Percentiles rank a stretch among this genome's conserved stretches.
Conservation (phyloP, 2,329 filamentous ascomycete genomes). For the Xylaria digitata region DNA sequence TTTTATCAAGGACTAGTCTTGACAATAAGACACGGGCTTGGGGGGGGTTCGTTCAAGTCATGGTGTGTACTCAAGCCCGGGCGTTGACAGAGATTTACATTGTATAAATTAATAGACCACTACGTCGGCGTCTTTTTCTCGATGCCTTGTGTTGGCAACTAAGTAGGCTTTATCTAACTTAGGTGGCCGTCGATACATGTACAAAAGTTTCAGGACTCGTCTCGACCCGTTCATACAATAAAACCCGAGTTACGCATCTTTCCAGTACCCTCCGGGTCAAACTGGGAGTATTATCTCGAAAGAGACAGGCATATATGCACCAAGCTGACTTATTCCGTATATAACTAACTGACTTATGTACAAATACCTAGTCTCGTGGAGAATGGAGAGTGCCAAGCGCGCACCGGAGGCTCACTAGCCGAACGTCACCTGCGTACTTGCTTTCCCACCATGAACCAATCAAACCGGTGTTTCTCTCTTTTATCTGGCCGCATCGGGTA, state of each 20-base stretch:
- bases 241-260: not conserved
- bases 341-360: not conserved
- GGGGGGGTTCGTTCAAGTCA: slow-evolving; percentile 9
- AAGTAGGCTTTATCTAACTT: not conserved
- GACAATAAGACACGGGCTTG: slow-evolving; percentile 7
- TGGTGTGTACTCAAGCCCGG: slow-evolving; percentile 20
- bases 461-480: slow-evolving; percentile 7
- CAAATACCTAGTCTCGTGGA: not conserved
- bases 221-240: slow-evolving; percentile 11
- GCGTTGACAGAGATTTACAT: slow-evolving; percentile 25
- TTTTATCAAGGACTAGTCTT: slow-evolving; percentile 33
- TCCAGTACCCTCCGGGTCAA: too few relatives aligned
- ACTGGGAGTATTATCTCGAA: not conserved
- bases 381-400: slow-evolving; percentile 4
- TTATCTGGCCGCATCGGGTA: slow-evolving; percentile 30
- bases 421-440: not conserved
- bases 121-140: slow-evolving; percentile 28
- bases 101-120: slow-evolving; percentile 40
- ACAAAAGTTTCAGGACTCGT: slow-evolving; percentile 14
- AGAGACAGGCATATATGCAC: not conserved
- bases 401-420: slow-evolving; percentile 16
- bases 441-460: slow-evolving; percentile 22
- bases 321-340: not conserved
- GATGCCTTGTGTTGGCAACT: slow-evolving; percentile 23
- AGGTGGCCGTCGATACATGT: slow-evolving; percentile 7